Conservation (phyloP, 306 rosid species). For the Betula pendula region DNA sequence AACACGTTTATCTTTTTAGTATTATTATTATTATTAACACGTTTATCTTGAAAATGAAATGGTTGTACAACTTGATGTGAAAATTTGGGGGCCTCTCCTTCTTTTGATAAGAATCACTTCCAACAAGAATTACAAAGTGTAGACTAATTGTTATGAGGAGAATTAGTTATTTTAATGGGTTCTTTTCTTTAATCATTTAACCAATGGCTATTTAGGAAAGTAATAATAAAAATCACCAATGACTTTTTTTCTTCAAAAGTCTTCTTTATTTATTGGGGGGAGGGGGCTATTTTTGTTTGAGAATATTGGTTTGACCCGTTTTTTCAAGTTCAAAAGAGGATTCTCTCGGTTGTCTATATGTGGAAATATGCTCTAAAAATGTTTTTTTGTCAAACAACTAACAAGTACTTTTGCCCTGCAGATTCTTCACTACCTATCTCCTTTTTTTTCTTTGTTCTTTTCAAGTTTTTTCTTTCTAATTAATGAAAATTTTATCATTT, state of each 20-base stretch:
- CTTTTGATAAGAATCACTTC: too few species aligned
- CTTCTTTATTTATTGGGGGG: neutral
- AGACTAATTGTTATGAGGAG: too few species aligned
- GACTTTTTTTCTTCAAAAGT: neutral
- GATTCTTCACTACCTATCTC: neutral
- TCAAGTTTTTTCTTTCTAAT: neutral
- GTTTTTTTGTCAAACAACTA: neutral
- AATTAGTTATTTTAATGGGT: too few species aligned
- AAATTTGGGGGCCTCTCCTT: too few species aligned
- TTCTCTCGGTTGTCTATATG: neutral
- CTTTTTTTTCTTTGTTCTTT: neutral
- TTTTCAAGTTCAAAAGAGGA: neutral
- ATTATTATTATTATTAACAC: too few species aligned
- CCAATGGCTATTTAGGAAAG: too few species aligned
- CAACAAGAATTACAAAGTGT: too few species aligned
- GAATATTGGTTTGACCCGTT: neutral
- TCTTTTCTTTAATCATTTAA: too few species aligned
- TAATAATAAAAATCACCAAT: too few species aligned
- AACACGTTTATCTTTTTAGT: too few species aligned
- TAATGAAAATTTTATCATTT: neutral
- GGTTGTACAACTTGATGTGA: too few species aligned
- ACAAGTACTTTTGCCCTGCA: neutral
- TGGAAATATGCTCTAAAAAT: neutral
- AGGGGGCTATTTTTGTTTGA: neutral
- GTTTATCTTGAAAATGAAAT: too few species aligned